phyloP scores from a whole-genome alignment of 352 stramenopile species.

The Phytophthora pseudosyringae region DNA sequence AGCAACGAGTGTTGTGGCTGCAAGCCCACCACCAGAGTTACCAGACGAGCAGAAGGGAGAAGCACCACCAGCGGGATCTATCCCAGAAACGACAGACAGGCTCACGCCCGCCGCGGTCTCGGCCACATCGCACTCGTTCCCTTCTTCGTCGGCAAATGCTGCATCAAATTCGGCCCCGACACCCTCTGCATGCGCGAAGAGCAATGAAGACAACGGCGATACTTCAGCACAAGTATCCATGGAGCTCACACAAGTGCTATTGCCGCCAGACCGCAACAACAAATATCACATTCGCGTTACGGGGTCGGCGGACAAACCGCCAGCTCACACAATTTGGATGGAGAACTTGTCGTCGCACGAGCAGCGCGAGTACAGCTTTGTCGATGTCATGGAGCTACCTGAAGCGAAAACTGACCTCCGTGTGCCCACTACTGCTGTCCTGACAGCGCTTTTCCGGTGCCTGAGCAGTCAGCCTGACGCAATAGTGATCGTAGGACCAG shows the following conservation, averaged over 20 bases:
- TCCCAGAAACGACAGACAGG: neutral
- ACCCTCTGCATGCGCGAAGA: neutral
- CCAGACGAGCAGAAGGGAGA: conserved; percentile 10
- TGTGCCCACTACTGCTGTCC: conserved; percentile 33
- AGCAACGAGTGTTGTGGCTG: conserved; percentile 14
- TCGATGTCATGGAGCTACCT: conserved; percentile 34
- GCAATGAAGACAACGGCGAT: neutral
- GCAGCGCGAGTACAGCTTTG: conserved; percentile 38
- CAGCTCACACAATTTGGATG: conserved; percentile 38
- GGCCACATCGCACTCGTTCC: conserved; percentile 5
- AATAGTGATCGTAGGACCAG: conserved; percentile 24
- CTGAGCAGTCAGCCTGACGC: conserved; percentile 28
- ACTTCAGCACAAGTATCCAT: conserved; percentile 23
- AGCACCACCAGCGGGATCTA: neutral
- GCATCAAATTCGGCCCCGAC: neutral
- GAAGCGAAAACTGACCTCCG: conserved; percentile 15
- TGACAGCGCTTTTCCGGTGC: conserved; percentile 42
- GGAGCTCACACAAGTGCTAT: conserved; percentile 38
- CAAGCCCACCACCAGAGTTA: conserved; percentile 16
- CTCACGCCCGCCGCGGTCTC: neutral
- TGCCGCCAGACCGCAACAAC: conserved; percentile 32
- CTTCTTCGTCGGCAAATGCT: conserved; percentile 10
- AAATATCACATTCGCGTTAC: conserved; percentile 42
- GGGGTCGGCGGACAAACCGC: conserved; percentile 22
- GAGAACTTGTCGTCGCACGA: conserved; percentile 36